phyloP scores from a whole-genome alignment of 257 asterid species.

The Penstemon eatonii region DNA sequence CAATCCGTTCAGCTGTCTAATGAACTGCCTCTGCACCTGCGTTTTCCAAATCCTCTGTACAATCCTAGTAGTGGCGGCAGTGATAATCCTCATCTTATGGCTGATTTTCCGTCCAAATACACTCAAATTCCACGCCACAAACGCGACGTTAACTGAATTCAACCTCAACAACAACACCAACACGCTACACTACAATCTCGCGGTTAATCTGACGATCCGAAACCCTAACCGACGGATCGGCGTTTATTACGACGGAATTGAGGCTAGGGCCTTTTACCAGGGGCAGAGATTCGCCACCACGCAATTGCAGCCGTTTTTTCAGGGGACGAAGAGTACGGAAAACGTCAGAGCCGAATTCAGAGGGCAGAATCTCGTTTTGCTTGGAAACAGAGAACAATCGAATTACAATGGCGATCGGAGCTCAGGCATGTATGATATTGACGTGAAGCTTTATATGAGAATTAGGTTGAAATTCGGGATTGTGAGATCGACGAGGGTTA shows the following conservation, averaged over 20 bases:
- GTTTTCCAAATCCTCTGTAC: constrained; percentile 64
- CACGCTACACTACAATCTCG: constrained; percentile 63
- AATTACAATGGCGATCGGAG: constrained; percentile 29
- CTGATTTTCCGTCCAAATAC: constrained; percentile 59
- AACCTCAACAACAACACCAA: constrained; percentile 53
- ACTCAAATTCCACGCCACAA: constrained; percentile 57
- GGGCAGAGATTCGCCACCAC: constrained; percentile 43
- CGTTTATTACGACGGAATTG: constrained; percentile 74
- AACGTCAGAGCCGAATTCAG: constrained; percentile 27
- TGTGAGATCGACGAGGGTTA: constrained; percentile 34
- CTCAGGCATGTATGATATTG: constrained; percentile 30
- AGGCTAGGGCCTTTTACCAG: constrained; percentile 62
- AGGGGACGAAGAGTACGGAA: constrained; percentile 41
- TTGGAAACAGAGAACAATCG: constrained; percentile 23
- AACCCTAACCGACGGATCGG: constrained; percentile 88
- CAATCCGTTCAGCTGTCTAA: constrained; percentile 69
- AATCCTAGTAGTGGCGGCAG: constrained; percentile 41
- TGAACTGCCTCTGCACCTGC: constrained; percentile 65
- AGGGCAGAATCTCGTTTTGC: constrained; percentile 30
- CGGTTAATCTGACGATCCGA: constrained; percentile 60
- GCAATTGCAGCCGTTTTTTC: constrained; percentile 39
- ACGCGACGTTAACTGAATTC: constrained; percentile 66
- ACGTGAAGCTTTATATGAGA: constrained; percentile 38
- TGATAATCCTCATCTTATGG: constrained; percentile 31
- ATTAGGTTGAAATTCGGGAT: constrained; percentile 36